Evolutionary conservation across 73 alveolate species (phyloP).

Genomic region (Blepharisma japonicum): DNA sequence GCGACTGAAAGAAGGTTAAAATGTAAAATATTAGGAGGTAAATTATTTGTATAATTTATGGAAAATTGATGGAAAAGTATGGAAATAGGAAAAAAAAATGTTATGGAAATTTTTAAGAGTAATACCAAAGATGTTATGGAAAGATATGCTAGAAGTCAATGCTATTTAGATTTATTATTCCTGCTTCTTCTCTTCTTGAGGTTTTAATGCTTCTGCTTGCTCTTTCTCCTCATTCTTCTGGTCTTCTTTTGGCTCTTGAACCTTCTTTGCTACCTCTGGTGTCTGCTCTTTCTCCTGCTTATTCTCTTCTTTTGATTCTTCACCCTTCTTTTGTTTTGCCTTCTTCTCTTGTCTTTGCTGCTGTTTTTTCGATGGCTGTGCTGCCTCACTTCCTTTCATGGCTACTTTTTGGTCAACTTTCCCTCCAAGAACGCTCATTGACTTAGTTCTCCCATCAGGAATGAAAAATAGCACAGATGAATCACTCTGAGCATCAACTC

Average conservation of each 20-base stretch:
- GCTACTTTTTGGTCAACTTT: constrained; percentile 39
- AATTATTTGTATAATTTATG: too few relatives aligned
- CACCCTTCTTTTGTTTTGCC: constrained; percentile 36
- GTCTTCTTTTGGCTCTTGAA: constrained; percentile 29
- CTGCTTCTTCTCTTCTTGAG: not conserved
- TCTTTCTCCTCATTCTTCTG: constrained; percentile 20
- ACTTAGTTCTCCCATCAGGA: constrained; percentile 94
- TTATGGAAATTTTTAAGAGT: too few relatives aligned
- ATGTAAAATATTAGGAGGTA: too few relatives aligned
- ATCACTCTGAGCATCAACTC: constrained; percentile 74
- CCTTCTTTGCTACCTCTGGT: constrained; percentile 34
- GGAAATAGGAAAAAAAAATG: too few relatives aligned
- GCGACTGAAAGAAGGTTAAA: too few relatives aligned
- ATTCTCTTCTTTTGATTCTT: constrained; percentile 36
- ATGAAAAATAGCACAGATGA: constrained; percentile 69
- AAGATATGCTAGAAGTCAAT: too few relatives aligned
- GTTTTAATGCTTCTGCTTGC: not conserved
- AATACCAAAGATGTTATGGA: too few relatives aligned
- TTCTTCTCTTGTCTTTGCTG: constrained; percentile 43
- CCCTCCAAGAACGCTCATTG: constrained; percentile 40
- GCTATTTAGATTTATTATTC: too few relatives aligned
- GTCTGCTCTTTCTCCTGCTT: constrained; percentile 33
- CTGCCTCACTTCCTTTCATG: constrained; percentile 31
- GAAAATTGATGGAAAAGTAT: too few relatives aligned
- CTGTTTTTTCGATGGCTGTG: constrained; percentile 38